Evolutionary conservation across 2,329 filamentous ascomycete species (phyloP).

Genomic region (Cladobotryum protrusum): DNA sequence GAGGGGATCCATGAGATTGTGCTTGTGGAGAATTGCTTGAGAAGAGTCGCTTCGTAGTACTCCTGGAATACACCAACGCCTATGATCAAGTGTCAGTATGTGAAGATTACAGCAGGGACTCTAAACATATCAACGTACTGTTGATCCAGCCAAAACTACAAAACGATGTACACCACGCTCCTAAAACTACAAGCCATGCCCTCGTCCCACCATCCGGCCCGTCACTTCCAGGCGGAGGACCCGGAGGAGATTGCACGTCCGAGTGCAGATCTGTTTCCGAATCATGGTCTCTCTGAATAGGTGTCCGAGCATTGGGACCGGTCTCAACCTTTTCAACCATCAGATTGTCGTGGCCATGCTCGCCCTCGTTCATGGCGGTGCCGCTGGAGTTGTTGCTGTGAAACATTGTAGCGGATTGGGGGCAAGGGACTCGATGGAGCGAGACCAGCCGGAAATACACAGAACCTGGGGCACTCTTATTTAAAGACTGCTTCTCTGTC

Average conservation of each 20-base stretch:
- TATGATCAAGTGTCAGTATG: slow-evolving; percentile 10
- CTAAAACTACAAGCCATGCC: slow-evolving; percentile 36
- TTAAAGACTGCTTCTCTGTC: no score
- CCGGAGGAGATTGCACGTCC: background rate
- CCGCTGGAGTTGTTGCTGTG: slow-evolving; percentile 3
- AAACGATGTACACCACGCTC: slow-evolving; percentile 35
- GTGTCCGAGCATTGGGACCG: background rate
- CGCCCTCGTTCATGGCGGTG: background rate
- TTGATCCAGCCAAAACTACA: slow-evolving; percentile 39
- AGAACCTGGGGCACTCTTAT: no score
- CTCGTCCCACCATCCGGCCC: slow-evolving; percentile 21
- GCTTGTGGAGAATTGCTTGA: slow-evolving; percentile 43
- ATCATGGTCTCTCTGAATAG: background rate
- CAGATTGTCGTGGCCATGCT: background rate
- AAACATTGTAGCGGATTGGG: no score
- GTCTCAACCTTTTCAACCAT: background rate
- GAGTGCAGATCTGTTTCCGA: background rate
- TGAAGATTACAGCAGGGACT: background rate
- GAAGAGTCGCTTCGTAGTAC: slow-evolving; percentile 47
- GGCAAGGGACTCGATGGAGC: no score
- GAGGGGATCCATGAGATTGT: slow-evolving; percentile 58
- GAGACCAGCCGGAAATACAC: no score
- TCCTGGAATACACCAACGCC: slow-evolving; percentile 50
- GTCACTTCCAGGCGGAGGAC: background rate
- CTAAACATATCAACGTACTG: slow-evolving; percentile 38